These are phyloP conservation scores for Phytopythium vexans DNA, from an alignment of 352 stramenopile species.

Conservation along the genomic window DNA sequence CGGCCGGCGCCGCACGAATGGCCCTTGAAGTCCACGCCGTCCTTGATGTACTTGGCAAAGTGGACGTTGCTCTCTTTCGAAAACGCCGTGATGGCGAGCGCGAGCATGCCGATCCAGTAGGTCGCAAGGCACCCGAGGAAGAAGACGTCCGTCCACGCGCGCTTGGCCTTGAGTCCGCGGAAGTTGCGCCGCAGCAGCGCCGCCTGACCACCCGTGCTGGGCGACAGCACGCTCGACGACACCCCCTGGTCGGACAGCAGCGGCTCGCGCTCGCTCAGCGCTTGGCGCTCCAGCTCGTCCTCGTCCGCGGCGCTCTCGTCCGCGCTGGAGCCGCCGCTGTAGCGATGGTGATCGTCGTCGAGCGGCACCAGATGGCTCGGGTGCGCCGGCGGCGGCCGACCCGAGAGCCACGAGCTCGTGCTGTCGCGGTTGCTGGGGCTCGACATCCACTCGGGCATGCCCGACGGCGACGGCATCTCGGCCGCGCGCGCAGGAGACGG, in stretches of 20 bases:
- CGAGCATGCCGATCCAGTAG: conserved; percentile 82
- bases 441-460: conserved; percentile 9
- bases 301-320: conserved; percentile 10
- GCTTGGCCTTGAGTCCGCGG: conserved; percentile 35
- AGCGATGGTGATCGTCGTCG: conserved; percentile 2
- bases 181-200: conserved; percentile 37
- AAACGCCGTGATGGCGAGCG: conserved; percentile 60
- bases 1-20: conserved; percentile 37
- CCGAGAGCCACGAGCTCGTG: conserved; percentile 7
- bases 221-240: conserved; percentile 43
- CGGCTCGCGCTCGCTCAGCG: conserved; percentile 36
- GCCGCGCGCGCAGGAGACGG: too few relatives aligned
- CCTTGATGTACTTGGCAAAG: conserved; percentile 78
- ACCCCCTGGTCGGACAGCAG: conserved; percentile 20
- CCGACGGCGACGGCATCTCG: conserved; percentile 4
- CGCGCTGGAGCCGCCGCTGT: conserved; percentile 21
- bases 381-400: conserved; percentile 3
- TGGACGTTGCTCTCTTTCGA: conserved; percentile 58
- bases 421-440: conserved; percentile 6
- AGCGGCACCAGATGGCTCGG: conserved; percentile 4
- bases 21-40: conserved; percentile 74
- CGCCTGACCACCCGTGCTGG: conserved; percentile 40
- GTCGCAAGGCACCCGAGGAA: conserved; percentile 44
- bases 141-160: conserved; percentile 55
- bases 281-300: conserved; percentile 8